phyloP scores from a whole-genome alignment of 139 green algal genomes.

The Eudorina sp. region DNA sequence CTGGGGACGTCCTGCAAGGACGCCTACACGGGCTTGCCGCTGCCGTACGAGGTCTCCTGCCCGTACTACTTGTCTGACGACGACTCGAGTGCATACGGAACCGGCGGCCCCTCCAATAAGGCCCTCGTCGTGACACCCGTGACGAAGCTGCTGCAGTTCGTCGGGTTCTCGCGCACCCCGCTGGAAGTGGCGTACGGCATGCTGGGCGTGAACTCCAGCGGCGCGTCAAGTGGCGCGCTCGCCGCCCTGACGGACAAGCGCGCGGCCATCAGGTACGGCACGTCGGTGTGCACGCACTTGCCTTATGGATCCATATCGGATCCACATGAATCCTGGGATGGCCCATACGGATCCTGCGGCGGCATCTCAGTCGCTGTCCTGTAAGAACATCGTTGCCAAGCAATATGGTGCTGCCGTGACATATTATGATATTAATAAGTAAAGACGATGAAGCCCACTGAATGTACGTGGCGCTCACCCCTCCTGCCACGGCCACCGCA shows the following conservation, averaged over 20 bases:
- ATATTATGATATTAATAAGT: not conserved
- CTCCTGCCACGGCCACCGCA: not conserved
- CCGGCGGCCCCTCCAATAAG: not conserved
- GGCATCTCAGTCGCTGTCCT: not conserved
- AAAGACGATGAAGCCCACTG: not conserved
- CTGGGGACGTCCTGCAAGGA: not conserved
- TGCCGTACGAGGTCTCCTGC: conserved; percentile 4
- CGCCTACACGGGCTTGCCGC: not conserved
- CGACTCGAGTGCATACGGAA: not conserved
- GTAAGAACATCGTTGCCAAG: not conserved
- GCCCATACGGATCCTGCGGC: not conserved
- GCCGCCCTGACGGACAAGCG: not conserved
- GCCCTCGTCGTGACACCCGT: not conserved
- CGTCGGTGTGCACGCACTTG: not conserved
- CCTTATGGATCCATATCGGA: not conserved
- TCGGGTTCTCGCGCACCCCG: not conserved
- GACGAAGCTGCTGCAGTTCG: not conserved
- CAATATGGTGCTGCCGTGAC: not conserved
- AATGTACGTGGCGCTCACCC: not conserved
- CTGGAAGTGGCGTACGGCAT: conserved; percentile 7
- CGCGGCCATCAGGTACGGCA: not conserved
- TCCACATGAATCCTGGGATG: not conserved
- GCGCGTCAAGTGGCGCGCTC: not conserved
- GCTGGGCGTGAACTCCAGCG: not conserved
- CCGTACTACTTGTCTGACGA: not conserved